Conservation (phyloP, 495 filamentous ascomycete species). For the Letharia columbiana region DNA sequence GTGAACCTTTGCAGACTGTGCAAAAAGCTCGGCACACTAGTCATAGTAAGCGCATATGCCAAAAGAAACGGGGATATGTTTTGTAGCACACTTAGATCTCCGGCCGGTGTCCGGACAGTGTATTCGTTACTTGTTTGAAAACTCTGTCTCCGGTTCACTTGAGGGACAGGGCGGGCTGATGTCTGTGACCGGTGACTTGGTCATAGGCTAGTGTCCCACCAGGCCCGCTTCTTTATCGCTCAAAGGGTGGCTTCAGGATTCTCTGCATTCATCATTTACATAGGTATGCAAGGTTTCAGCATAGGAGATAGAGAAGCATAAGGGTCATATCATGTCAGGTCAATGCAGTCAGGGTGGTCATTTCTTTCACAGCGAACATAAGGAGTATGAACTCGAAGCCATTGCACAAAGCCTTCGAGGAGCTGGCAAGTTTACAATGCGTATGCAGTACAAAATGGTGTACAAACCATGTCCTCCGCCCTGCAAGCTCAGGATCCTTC, state of each 20-base stretch:
- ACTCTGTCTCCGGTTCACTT: neutral
- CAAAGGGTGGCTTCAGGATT: neutral
- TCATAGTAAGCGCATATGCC: neutral
- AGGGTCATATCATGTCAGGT: neutral
- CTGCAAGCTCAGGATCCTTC: neutral
- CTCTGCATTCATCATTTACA: neutral
- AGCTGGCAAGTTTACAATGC: slow-evolving; percentile 16
- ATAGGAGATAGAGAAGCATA: neutral
- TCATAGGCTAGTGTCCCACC: neutral
- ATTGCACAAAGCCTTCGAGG: slow-evolving; percentile 8
- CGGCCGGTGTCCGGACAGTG: neutral
- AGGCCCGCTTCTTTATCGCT: neutral
- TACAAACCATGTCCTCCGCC: slow-evolving; percentile 4
- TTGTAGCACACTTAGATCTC: neutral
- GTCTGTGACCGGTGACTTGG: neutral
- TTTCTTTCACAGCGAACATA: neutral
- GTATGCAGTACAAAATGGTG: slow-evolving; percentile 7
- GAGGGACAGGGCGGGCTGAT: neutral
- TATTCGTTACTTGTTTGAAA: neutral
- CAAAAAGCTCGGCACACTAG: neutral
- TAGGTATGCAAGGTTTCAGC: neutral
- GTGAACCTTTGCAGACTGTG: neutral
- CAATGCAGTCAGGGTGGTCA: neutral
- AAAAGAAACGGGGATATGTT: neutral
- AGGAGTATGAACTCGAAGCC: neutral